Conservation (phyloP, 2,329 filamentous ascomycete genomes). For the Diaporthe aspalathi region DNA sequence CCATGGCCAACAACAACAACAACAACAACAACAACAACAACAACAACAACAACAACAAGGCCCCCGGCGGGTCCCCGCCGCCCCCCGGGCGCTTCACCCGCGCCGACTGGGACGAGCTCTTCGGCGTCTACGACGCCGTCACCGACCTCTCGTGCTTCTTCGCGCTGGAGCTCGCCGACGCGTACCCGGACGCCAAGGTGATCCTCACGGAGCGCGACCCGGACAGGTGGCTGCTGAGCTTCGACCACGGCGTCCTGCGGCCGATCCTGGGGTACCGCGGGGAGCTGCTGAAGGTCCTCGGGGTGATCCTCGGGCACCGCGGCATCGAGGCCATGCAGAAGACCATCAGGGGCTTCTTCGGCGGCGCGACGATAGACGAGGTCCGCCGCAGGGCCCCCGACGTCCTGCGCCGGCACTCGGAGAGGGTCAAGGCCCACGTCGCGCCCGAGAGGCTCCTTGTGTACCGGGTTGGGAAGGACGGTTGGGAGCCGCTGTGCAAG, state of each 20-base stretch:
- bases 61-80: constrained; percentile 1
- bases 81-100: constrained; percentile 30
- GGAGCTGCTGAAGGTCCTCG: neutral
- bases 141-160: constrained; percentile 40
- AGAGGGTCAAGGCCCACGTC: neutral
- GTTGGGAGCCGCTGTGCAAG: constrained; percentile 34
- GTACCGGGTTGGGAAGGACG: constrained; percentile 2
- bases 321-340: neutral
- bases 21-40: too few species aligned
- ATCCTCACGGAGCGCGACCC: constrained; percentile 41
- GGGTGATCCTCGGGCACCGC: neutral
- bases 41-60: too few species aligned
- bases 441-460: neutral
- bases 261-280: neutral
- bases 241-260: constrained; percentile 42
- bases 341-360: neutral
- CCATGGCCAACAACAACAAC: constrained; percentile 27
- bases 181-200: constrained; percentile 41
- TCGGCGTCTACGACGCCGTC: constrained; percentile 39
- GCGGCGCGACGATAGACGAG: neutral
- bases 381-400: neutral
- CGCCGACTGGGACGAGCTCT: constrained; percentile 39
- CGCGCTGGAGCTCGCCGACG: constrained; percentile 35
- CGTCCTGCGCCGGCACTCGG: neutral
- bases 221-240: constrained; percentile 39